Conservation (phyloP, 768 basidiomycete genomes). For the Termitomyces sp. region DNA sequence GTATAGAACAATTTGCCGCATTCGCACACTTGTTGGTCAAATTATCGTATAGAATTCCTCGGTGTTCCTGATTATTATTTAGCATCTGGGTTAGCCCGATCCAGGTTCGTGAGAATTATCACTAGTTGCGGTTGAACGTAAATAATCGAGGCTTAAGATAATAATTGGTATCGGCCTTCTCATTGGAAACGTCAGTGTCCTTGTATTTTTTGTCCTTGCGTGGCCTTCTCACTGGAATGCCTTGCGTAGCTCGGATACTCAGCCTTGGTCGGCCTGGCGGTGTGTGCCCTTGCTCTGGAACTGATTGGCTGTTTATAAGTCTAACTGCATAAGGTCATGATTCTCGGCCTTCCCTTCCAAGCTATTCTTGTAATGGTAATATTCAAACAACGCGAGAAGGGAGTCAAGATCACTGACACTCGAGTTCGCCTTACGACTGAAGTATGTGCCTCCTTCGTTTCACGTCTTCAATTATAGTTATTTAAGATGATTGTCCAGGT, state of each 20-base stretch:
- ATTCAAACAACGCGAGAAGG: constrained; percentile 48
- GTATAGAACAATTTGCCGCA: constrained; percentile 45
- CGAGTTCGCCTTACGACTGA: constrained; percentile 64
- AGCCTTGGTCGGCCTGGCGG: constrained; percentile 59
- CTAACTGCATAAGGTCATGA: constrained; percentile 30
- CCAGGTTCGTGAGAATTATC: constrained; percentile 29
- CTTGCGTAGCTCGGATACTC: constrained; percentile 55
- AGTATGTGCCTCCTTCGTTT: constrained; percentile 18
- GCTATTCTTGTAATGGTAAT: constrained; percentile 45
- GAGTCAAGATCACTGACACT: constrained; percentile 61
- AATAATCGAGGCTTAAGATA: constrained; percentile 27
- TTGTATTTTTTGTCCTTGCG: background rate
- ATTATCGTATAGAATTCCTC: background rate
- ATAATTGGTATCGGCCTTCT: constrained; percentile 57
- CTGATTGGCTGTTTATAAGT: background rate
- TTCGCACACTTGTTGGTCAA: constrained; percentile 35
- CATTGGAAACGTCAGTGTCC: constrained; percentile 44
- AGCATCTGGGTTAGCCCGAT: constrained; percentile 61
- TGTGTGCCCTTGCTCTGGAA: constrained; percentile 15
- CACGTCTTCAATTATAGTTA: background rate
- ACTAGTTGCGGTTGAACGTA: background rate
- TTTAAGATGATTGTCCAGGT: constrained; percentile 28
- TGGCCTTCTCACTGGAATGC: background rate
- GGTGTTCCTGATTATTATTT: background rate
- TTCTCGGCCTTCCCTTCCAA: constrained; percentile 59